A percentile compares a stretch with the other conserved stretches of the same genome.
phyloP scores from a whole-genome alignment of 176 grass and related monocot species.

The Phoenix dactylifera region DNA sequence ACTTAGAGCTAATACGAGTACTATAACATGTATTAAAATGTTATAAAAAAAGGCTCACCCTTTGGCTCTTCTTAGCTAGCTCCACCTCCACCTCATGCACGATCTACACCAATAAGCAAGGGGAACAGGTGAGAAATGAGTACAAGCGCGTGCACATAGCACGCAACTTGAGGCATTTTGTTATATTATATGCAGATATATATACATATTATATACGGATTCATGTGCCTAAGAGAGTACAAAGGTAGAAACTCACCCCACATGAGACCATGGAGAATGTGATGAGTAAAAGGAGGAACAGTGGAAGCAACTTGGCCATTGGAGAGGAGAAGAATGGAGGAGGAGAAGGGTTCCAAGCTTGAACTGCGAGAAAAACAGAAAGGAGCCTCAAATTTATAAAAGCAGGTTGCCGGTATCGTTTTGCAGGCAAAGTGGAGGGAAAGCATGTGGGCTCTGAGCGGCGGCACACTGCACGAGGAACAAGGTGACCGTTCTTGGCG shows the following conservation, averaged over 20 bases:
- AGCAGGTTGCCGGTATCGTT: no score
- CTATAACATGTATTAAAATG: not conserved
- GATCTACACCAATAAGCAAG: not conserved
- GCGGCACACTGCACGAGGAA: slow-evolving; percentile 17
- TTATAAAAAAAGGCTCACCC: not conserved
- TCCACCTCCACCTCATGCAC: not conserved
- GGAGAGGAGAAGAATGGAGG: not conserved
- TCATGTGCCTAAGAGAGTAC: no score
- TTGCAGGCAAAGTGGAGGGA: not conserved
- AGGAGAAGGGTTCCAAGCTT: not conserved
- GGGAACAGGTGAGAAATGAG: no score
- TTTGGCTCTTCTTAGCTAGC: not conserved
- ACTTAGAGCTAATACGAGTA: no score
- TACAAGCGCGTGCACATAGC: no score
- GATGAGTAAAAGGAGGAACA: slow-evolving; percentile 4
- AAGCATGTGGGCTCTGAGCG: slow-evolving; percentile 11
- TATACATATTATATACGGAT: no score
- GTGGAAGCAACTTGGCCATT: slow-evolving; percentile 1
- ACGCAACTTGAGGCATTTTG: no score
- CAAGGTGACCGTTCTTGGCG: not conserved
- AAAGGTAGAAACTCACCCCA: not conserved
- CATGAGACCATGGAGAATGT: not conserved
- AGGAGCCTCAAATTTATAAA: no score
- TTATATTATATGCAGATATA: no score
- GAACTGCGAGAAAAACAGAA: not conserved